These are phyloP conservation scores for Penicillium waksmanii DNA, from an alignment of 495 filamentous ascomycete species.

Conservation along the genomic window DNA sequence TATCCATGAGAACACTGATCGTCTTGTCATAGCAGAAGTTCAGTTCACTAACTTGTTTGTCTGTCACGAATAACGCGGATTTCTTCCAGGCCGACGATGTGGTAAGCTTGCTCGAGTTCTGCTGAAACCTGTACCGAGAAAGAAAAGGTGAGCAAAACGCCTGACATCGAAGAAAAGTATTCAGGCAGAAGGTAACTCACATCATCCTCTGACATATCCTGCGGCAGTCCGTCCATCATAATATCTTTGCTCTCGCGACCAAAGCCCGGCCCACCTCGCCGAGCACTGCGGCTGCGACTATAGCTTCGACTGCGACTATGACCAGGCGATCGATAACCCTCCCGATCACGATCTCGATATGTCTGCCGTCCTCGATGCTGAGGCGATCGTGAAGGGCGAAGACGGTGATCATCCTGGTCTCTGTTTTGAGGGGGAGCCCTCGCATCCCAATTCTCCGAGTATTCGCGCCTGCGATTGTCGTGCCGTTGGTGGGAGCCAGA, in stretches of 20 bases:
- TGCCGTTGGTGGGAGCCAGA: conserved; percentile 45
- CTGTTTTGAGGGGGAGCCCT: conserved; percentile 6
- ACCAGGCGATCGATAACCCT: conserved; percentile 57
- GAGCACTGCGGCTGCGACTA: conserved; percentile 47
- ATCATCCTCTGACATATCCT: conserved; percentile 65
- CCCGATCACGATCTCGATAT: conserved; percentile 61
- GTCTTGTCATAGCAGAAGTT: too few species aligned
- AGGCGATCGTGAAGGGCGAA: conserved; percentile 43
- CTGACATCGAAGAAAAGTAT: background rate
- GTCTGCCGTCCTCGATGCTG: conserved; percentile 41
- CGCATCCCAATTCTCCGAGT: conserved; percentile 15
- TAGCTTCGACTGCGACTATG: conserved; percentile 50
- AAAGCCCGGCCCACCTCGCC: conserved; percentile 46
- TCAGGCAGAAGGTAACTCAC: conserved; percentile 32
- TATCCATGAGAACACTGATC: conserved; percentile 2
- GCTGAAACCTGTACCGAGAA: conserved; percentile 56
- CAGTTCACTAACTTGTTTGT: conserved; percentile 58
- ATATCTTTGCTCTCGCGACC: conserved; percentile 61
- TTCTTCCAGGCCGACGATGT: conserved; percentile 62
- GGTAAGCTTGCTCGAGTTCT: conserved; percentile 62
- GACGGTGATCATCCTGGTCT: conserved; percentile 43
- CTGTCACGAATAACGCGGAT: conserved; percentile 68
- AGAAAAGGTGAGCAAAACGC: background rate
- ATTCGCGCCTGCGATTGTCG: conserved; percentile 42
- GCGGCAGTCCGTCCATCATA: conserved; percentile 63